Evolutionary conservation across 1,284 basidiomycete genomes (phyloP), one percentile per base, ranked within the genome.

Genomic region (Ganoderma sinense): DNA sequence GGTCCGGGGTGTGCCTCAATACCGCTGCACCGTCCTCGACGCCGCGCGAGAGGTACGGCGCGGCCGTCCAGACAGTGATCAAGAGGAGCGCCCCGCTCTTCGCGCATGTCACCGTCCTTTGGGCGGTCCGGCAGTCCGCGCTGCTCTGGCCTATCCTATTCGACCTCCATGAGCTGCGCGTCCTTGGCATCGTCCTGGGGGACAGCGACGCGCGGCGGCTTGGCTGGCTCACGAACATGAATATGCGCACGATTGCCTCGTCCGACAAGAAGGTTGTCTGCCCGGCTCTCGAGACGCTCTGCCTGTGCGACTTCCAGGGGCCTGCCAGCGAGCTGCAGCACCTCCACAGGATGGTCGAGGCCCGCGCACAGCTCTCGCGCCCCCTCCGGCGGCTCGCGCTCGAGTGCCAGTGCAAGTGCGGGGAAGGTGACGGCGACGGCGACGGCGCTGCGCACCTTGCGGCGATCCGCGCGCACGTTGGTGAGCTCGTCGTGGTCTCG

Each of bases 51-150:
- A 29, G 4, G 36, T 23, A 61, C 14, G 16, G 20, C 64, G 31
- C 14, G 14, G 31, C 63, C 3, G 45, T 65, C 40, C 18, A 16
- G 5, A 23, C n/a, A 26, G 40, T 53, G 2, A 29, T 69, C 48
- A 13, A 10, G 23, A 16, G n/a, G 39, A 41, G 23, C 39, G 60
- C 48, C 40, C 29, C 64, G 26, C 58, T 56, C 68, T 69, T 69
- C 23, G 26, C 59, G n/a, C 33, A 62, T 60, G 51, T 65, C 36
- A 43, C 48, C 39, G 64, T 60, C 33, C 64, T 69, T 26, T 62
- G 59, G 62, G 64, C 51, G 4, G 29, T 64, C 33, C 55, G 56
- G 31, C 43, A 40, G 31, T 58, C 64, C 0, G 51, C 60, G 8
- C 3, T 53, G 20, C 48, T 65, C 10, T 18, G 33, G 18, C 20